Conservation (phyloP, 2,329 filamentous ascomycete genomes). For the Cucurbitaria berberidis region DNA sequence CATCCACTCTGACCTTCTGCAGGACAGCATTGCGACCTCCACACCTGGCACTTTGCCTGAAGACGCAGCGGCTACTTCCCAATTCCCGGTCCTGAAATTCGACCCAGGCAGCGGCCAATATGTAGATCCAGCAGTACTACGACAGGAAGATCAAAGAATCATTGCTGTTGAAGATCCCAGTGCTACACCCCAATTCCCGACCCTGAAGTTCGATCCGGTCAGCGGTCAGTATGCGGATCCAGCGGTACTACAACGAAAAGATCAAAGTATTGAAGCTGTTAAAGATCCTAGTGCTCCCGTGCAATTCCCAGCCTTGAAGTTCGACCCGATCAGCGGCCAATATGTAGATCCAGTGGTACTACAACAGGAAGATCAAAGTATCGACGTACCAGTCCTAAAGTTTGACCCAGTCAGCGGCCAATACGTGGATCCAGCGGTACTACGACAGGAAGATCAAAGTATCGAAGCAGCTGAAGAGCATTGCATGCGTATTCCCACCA, state of each 20-base stretch:
- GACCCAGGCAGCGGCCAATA: background rate
- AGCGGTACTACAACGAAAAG: background rate
- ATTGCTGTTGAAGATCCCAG: background rate
- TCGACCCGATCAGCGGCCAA: background rate
- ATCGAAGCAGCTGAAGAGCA: background rate
- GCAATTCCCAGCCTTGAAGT: background rate
- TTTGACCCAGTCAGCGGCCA: constrained; percentile 2
- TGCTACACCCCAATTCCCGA: background rate
- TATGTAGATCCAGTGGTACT: background rate
- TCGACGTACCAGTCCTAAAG: constrained; percentile 1
- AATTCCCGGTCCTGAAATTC: background rate
- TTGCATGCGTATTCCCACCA: constrained; percentile 33
- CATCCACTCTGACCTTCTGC: background rate
- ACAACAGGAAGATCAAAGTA: background rate
- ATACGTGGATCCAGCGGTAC: background rate
- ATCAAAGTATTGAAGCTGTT: too few relatives aligned
- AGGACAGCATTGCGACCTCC: background rate
- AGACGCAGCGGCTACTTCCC: background rate
- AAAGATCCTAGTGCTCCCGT: background rate
- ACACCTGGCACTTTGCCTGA: background rate
- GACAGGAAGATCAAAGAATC: background rate
- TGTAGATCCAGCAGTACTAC: background rate
- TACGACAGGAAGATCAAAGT: background rate
- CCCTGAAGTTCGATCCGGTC: background rate
- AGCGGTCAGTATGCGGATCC: background rate